phyloP scores from a whole-genome alignment of 768 basidiomycete species.

The Kwoniella heveanensis region DNA sequence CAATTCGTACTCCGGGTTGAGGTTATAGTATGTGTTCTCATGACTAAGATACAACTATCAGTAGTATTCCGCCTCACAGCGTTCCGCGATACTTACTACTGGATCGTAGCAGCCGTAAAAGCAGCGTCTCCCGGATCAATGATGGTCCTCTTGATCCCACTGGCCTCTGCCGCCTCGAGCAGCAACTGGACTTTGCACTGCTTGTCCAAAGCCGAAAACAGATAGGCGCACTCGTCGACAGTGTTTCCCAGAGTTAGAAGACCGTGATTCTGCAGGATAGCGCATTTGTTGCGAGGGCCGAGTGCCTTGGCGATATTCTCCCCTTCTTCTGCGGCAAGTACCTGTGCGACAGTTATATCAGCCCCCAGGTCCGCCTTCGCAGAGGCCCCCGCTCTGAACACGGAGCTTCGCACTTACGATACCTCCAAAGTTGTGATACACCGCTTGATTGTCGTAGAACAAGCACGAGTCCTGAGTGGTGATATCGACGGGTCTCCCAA shows the following conservation, averaged over 20 bases:
- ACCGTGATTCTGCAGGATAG: conserved; percentile 52
- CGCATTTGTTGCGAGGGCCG: conserved; percentile 39
- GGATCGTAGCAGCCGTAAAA: conserved; percentile 40
- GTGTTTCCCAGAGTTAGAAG: conserved; percentile 46
- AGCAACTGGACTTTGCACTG: conserved; percentile 43
- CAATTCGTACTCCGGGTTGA: conserved; percentile 36
- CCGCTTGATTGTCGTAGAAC: conserved; percentile 41
- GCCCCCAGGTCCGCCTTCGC: too few species aligned
- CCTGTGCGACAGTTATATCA: conserved; percentile 26
- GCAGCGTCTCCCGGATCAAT: conserved; percentile 34
- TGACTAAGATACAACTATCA: too few species aligned
- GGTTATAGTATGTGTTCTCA: conserved; percentile 38
- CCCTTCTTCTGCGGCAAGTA: conserved; percentile 62
- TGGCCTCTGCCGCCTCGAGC: conserved; percentile 39
- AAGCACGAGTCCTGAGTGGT: conserved; percentile 43
- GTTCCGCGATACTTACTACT: conserved; percentile 31
- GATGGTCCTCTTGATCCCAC: conserved; percentile 33
- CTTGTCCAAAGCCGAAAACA: conserved; percentile 43
- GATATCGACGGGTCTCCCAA: conserved; percentile 40
- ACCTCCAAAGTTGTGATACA: conserved; percentile 61
- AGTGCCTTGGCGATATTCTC: conserved; percentile 58
- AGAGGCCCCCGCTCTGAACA: background rate
- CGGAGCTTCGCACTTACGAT: conserved; percentile 43
- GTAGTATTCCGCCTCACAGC: too few species aligned
- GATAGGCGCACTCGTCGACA: conserved; percentile 37